These are phyloP conservation scores for Penicillium paneum DNA, from an alignment of 2,329 filamentous ascomycete genomes.

Conservation along the genomic window DNA sequence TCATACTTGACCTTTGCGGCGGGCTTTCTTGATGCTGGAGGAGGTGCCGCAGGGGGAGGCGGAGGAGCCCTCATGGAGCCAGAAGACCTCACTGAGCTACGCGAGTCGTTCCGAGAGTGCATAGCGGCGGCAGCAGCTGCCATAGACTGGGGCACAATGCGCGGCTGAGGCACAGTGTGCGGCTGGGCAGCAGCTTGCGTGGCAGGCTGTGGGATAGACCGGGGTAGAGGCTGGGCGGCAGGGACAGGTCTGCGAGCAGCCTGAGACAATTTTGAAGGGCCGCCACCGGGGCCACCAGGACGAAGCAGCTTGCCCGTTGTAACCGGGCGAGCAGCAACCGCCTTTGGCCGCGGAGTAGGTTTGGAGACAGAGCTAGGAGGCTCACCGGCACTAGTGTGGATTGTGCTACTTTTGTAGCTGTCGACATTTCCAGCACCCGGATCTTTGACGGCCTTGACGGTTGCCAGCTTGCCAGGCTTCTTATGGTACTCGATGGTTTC, in stretches of 20 bases:
- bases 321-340: constrained; percentile 82
- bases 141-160: constrained; percentile 44
- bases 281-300: constrained; percentile 79
- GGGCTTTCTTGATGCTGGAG: constrained; percentile 62
- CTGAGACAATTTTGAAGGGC: constrained; percentile 66
- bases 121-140: constrained; percentile 37
- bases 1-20: constrained; percentile 91
- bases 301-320: constrained; percentile 90
- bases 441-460: constrained; percentile 88
- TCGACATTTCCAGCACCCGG: constrained; percentile 69
- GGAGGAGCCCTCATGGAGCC: constrained; percentile 63
- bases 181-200: constrained; percentile 38
- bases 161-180: constrained; percentile 30
- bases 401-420: constrained; percentile 86
- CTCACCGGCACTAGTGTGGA: constrained; percentile 84
- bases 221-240: constrained; percentile 37
- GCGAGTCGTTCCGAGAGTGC: constrained; percentile 49
- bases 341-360: constrained; percentile 83
- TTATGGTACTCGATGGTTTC: constrained; percentile 93
- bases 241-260: constrained; percentile 34
- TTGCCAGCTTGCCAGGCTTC: constrained; percentile 88
- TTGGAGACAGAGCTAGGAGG: constrained; percentile 75
- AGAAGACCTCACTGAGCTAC: constrained; percentile 62
- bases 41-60: constrained; percentile 62
- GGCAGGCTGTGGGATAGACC: constrained; percentile 31